phyloP scores from a whole-genome alignment of 2,329 filamentous ascomycete genomes.

The Daldinia sp. region DNA sequence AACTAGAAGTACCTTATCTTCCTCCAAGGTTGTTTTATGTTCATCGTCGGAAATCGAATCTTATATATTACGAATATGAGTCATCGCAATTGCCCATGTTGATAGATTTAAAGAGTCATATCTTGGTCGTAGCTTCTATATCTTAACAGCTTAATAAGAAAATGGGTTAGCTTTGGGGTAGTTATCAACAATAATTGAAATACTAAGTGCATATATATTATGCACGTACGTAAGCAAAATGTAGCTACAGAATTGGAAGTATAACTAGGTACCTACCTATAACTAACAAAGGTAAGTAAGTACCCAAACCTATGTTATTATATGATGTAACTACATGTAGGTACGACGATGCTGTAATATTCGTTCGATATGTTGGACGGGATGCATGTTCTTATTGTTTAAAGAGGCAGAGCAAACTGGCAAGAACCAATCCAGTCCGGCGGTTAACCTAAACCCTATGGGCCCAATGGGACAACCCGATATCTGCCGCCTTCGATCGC shows the following conservation, averaged over 20 bases:
- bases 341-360: not conserved
- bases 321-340: not conserved
- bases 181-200: too few relatives aligned
- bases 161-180: not conserved
- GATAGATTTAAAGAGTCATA: not conserved
- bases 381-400: not conserved
- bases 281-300: too few relatives aligned
- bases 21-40: not conserved
- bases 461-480: slow-evolving; percentile 21
- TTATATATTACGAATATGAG: not conserved
- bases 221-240: too few relatives aligned
- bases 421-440: slow-evolving; percentile 7
- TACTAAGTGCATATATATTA: too few relatives aligned
- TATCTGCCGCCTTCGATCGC: not conserved
- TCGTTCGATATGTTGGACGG: not conserved
- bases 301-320: too few relatives aligned
- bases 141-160: not conserved
- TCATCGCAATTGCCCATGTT: not conserved
- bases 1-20: too few relatives aligned
- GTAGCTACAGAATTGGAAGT: too few relatives aligned
- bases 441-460: slow-evolving; percentile 18
- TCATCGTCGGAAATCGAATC: not conserved
- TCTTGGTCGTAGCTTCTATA: not conserved
- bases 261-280: too few relatives aligned
- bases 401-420: not conserved